Evolutionary conservation across 2,329 filamentous ascomycete genomes (phyloP), one percentile per base, ranked within the genome.

Genomic region (Pseudogymnoascus sp.): DNA sequence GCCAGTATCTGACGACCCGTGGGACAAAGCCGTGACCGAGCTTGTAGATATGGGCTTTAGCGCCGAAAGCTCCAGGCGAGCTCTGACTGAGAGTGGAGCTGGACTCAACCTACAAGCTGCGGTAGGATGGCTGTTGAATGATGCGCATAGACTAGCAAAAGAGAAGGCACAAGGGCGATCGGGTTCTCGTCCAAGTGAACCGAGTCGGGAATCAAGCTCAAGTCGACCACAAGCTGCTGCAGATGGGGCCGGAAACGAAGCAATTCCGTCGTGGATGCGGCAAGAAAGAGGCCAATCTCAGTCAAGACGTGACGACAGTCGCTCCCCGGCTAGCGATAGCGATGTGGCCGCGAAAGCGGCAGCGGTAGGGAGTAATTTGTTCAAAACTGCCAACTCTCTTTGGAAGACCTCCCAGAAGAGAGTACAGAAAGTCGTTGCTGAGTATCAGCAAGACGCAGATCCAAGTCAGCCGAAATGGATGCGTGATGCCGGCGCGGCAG

Each of bases 381-480:
- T 97, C 74, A 99, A 99, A 74, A 94, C 92, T 2, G 94, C 94
- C 1, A 96, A 95, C 67, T 93, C 91, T 0, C 77, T 97, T 0
- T 99, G 94, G 94, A 99, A 96, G 73, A 90, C 89, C 2, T 87
- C 93, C 0, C 91, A 92, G 71, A 99, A 96, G 75, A 92, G 91
- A 72, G 84, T 97, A 63, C 91, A 96, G 70, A 91, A 94, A 74
- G 93, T 91, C 4, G 90, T 97, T 35, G 87, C 92, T 7, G 94
- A 99, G 13, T 89, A 97, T 63, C 84, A 88, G 67, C 81, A 82
- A 42, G 88, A 86, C n/a, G 79, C 66, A 4, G 92, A 96, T 70
- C 81, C 89, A 2, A 90, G 74, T 70, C 90, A 96, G 71, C 94
- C 94, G 0, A 94, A 91, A 71, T 99, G 94, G 94, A 96, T 99